Evolutionary conservation across 1,284 basidiomycete species (phyloP), one percentile per base, ranked within the genome.

Genomic region (Apiotrichum montevideense): DNA sequence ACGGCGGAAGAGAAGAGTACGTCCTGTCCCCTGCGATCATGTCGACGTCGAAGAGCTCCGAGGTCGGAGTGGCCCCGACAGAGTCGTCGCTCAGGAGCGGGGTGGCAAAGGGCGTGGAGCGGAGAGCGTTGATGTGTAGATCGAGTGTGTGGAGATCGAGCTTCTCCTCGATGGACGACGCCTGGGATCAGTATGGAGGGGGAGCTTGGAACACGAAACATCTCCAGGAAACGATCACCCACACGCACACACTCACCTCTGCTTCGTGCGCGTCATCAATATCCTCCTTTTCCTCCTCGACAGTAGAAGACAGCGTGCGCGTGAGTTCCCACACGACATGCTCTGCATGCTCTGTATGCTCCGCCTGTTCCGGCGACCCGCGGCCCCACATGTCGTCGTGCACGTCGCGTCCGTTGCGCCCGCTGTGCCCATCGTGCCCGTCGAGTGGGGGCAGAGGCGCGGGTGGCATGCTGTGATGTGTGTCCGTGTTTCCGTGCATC

Each of bases 1-100:
- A 72, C 21, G 71, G 69, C 2, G 73, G 73, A 6, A 75, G 58
- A 8, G 68, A 70, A 2, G 72, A 74, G 56, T 75, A 75, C 1
- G 50, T 51, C 32, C 50, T 41, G n/a, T 51, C 50, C 3, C 5
- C 5, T 70, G 70, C 10, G 67, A 68, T 0, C 9, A 8, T 1
- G 43, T n/a, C 41, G 8, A 39, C n/a, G 29, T 59, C 58, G 15
- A 49, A 47, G 6, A 47, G 34, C 46, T 47, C 46, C 10, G 34
- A 15, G 6, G 46, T 11, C 46, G 46, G 46, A 4, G 46, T 35
- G 13, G 14, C 35, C 29, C n/a, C 5, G 9, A 6, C 14, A 10
- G 46, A 47, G 11, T 33, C n/a, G 34, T 15, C 46, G 14, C 34
- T 34, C 6, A 35, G 46, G 5, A 48, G 44, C 35, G 48, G 49